Percentiles rank a stretch among this genome's conserved stretches.
Conservation (phyloP, 768 basidiomycete genomes). For the Trametes cingulata region DNA sequence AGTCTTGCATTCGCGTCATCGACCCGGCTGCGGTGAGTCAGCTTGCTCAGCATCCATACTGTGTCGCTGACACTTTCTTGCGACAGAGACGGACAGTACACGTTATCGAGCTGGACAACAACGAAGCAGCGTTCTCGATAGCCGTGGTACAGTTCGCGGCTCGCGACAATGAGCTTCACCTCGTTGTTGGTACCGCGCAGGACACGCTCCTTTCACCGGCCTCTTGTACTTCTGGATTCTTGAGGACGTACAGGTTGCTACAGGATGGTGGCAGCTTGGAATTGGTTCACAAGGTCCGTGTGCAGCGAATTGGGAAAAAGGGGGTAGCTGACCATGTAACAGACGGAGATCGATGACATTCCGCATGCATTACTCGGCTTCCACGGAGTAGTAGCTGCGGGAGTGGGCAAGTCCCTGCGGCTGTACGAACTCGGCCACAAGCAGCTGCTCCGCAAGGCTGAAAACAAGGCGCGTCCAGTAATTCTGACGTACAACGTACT, state of each 20-base stretch:
- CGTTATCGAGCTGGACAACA: constrained; percentile 79
- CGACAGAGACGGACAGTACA: constrained; percentile 65
- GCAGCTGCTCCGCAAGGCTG: constrained; percentile 92
- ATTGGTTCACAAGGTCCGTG: constrained; percentile 79
- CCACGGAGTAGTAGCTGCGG: constrained; percentile 90
- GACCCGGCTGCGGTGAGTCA: constrained; percentile 79
- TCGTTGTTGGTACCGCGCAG: constrained; percentile 93
- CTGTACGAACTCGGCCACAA: constrained; percentile 98
- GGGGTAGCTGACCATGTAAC: too few relatives aligned
- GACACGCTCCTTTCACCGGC: constrained; percentile 84
- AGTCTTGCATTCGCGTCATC: constrained; percentile 87
- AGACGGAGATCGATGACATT: constrained; percentile 96
- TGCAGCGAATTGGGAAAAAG: too few relatives aligned
- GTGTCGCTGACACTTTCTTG: neutral
- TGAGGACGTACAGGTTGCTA: constrained; percentile 83
- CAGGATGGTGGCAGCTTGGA: constrained; percentile 84
- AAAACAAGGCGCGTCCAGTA: constrained; percentile 78
- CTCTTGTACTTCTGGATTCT: constrained; percentile 86
- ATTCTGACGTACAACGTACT: neutral
- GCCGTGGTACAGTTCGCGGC: constrained; percentile 86
- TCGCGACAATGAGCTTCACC: constrained; percentile 75
- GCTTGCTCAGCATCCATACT: too few relatives aligned
- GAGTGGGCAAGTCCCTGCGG: constrained; percentile 89
- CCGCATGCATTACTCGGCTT: constrained; percentile 86
- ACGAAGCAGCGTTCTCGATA: constrained; percentile 94